Conservation (phyloP, 2,329 filamentous ascomycete species). For the Penicillium sclerotiorum region DNA sequence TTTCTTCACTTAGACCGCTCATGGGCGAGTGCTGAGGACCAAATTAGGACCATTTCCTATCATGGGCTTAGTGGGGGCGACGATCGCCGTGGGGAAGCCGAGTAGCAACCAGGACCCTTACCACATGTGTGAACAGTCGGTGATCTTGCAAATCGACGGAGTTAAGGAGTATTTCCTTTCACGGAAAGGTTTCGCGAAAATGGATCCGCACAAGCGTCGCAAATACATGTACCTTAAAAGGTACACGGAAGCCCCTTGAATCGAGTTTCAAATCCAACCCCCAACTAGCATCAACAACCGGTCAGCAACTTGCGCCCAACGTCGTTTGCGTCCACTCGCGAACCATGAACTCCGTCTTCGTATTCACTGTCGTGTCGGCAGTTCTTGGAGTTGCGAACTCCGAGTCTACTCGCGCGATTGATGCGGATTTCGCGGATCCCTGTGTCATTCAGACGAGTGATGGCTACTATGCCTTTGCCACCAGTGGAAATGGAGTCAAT, state of each 20-base stretch:
- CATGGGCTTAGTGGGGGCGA: constrained; percentile 9
- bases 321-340: background rate
- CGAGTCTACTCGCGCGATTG: constrained; percentile 27
- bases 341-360: constrained; percentile 4
- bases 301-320: too few relatives aligned
- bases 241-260: constrained; percentile 1
- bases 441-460: constrained; percentile 52
- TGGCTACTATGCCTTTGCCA: constrained; percentile 61
- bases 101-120: background rate
- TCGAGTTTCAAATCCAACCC: background rate
- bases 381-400: constrained; percentile 12
- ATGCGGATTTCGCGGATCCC: constrained; percentile 59
- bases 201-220: background rate
- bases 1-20: background rate
- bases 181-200: background rate
- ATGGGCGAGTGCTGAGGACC: background rate
- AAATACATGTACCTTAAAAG: background rate
- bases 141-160: too few relatives aligned
- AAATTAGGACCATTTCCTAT: constrained; percentile 7
- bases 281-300: too few relatives aligned
- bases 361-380: constrained; percentile 3
- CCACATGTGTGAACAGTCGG: too few relatives aligned
- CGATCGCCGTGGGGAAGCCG: constrained; percentile 3
- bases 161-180: background rate
- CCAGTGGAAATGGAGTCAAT: constrained; percentile 50